These are phyloP conservation scores for Penicillium lividum DNA, from an alignment of 495 filamentous ascomycete species.

Conservation along the genomic window DNA sequence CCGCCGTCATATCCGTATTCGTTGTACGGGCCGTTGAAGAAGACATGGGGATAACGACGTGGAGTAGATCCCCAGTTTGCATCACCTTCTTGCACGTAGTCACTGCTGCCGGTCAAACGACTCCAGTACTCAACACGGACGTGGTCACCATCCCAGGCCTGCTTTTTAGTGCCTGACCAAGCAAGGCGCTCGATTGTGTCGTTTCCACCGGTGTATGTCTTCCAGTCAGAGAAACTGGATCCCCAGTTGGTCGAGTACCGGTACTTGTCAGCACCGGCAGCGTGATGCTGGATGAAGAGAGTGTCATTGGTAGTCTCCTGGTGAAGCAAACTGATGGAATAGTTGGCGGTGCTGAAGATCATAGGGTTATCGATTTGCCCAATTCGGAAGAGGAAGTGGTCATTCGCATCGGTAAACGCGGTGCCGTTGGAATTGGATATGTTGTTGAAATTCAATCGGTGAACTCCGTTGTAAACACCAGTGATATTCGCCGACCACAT, in stretches of 20 bases:
- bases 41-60: conserved; percentile 64
- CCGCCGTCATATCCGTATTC: conserved; percentile 68
- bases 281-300: conserved; percentile 58
- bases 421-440: conserved; percentile 35
- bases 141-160: conserved; percentile 66
- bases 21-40: conserved; percentile 65
- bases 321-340: conserved; percentile 53
- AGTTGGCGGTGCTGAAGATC: conserved; percentile 59
- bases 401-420: conserved; percentile 45
- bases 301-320: conserved; percentile 36
- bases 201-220: conserved; percentile 51
- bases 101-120: conserved; percentile 60
- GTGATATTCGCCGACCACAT: conserved; percentile 51
- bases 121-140: conserved; percentile 70
- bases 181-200: conserved; percentile 41
- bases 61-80: conserved; percentile 34
- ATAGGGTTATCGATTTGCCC: conserved; percentile 61
- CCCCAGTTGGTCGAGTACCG: conserved; percentile 65
- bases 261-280: conserved; percentile 63
- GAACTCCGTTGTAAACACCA: conserved; percentile 64
- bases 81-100: conserved; percentile 65
- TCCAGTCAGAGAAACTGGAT: conserved; percentile 61
- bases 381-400: conserved; percentile 59
- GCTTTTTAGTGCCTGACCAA: conserved; percentile 63
- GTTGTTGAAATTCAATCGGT: conserved; percentile 61